These are phyloP conservation scores for Solanum hybrid DNA, from an alignment of 305 asterid species.

Conservation along the genomic window DNA sequence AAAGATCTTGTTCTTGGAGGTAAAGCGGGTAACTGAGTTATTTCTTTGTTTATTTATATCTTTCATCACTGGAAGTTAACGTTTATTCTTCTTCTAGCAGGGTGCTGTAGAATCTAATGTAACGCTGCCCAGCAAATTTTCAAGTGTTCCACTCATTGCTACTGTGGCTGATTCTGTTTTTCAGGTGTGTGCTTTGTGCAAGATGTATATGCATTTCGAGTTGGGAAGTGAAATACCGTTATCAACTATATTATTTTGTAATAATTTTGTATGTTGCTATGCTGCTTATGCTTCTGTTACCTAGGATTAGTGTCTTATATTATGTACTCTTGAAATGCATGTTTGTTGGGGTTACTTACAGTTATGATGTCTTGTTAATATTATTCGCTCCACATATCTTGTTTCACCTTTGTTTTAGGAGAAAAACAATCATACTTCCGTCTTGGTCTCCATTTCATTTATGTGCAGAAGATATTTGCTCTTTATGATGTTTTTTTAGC, in stretches of 20 bases:
- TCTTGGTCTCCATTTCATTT: background rate
- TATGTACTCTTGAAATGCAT: background rate
- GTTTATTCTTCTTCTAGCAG: conserved; percentile 21
- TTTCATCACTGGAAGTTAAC: background rate
- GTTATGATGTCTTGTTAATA: background rate
- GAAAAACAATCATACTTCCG: background rate
- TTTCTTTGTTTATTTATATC: background rate
- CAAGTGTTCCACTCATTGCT: conserved; percentile 35
- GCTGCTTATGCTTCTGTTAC: background rate
- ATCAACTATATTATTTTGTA: background rate
- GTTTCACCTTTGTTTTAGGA: background rate
- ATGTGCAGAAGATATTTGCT: background rate
- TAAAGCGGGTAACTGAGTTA: conserved; percentile 18
- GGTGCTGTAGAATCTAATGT: conserved; percentile 33
- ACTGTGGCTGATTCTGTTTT: conserved; percentile 53
- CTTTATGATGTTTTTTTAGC: background rate
- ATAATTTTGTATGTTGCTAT: background rate
- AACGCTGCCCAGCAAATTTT: conserved; percentile 17
- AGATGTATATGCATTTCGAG: background rate
- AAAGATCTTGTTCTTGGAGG: conserved; percentile 52
- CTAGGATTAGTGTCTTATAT: background rate
- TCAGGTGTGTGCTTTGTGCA: conserved; percentile 45
- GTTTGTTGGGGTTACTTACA: background rate
- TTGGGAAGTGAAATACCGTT: background rate
- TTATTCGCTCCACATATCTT: background rate